Percentiles rank a stretch among this genome's conserved stretches.
These are phyloP conservation scores for Hyaloscypha finlandica DNA, from an alignment of 495 filamentous ascomycete species.

Conservation along the genomic window DNA sequence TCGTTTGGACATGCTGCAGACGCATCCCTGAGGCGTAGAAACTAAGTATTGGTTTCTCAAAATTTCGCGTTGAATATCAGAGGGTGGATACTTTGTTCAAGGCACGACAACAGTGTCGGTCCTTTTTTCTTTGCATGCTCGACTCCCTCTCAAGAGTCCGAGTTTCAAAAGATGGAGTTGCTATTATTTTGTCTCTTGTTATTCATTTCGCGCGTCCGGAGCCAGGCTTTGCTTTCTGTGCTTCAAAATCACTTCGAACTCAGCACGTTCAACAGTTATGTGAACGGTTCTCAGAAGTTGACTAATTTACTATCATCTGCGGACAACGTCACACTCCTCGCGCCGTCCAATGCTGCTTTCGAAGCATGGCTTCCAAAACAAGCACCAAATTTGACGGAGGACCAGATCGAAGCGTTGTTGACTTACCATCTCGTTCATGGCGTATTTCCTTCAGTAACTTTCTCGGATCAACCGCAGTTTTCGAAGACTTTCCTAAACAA, in stretches of 20 bases:
- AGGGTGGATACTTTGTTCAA: too few relatives aligned
- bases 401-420: conserved; percentile 1
- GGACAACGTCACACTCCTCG: background rate
- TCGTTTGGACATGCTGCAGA: too few relatives aligned
- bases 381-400: background rate
- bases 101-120: too few relatives aligned
- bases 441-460: background rate
- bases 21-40: too few relatives aligned
- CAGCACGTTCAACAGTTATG: conserved; percentile 1
- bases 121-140: too few relatives aligned
- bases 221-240: too few relatives aligned
- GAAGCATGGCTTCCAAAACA: background rate
- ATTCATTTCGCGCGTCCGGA: too few relatives aligned
- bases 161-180: too few relatives aligned
- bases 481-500: background rate
- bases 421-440: background rate
- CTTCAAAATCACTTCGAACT: background rate
- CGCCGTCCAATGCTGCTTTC: background rate
- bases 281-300: conserved; percentile 3
- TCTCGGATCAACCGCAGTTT: background rate
- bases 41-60: too few relatives aligned
- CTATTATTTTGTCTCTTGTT: too few relatives aligned
- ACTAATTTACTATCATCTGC: conserved; percentile 2
- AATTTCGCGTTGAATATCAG: too few relatives aligned
- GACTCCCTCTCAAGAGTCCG: too few relatives aligned